A percentile compares a stretch with the other conserved stretches of the same genome.
Conservation (phyloP, 2,329 filamentous ascomycete genomes). For the Venturia asperata region DNA sequence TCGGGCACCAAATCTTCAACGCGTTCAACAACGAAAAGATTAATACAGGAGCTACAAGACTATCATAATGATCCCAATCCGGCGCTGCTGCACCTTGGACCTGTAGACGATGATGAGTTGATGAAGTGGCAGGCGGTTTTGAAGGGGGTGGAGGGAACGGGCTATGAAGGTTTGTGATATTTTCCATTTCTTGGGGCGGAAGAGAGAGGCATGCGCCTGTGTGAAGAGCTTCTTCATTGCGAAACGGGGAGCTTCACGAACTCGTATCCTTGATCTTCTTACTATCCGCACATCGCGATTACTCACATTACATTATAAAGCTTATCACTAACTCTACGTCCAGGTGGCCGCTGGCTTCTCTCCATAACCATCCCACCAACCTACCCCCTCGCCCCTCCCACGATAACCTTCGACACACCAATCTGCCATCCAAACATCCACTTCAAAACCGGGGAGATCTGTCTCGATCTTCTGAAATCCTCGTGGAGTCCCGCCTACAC, state of each 20-base stretch:
- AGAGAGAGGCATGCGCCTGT: neutral
- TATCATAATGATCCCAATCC: conserved; percentile 51
- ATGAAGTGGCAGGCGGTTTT: conserved; percentile 55
- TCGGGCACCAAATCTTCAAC: conserved; percentile 7
- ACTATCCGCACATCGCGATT: neutral
- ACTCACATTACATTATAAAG: neutral
- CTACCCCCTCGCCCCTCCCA: conserved; percentile 74
- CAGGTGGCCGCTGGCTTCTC: conserved; percentile 76
- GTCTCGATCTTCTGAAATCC: conserved; percentile 72
- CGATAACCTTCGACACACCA: conserved; percentile 72
- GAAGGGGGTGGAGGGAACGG: conserved; percentile 51
- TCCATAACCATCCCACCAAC: conserved; percentile 64
- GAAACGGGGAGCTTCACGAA: neutral
- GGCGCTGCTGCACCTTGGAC: conserved; percentile 50
- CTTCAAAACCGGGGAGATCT: conserved; percentile 72
- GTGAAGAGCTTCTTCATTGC: neutral
- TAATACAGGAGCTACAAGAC: conserved; percentile 54
- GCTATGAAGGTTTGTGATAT: conserved; percentile 48
- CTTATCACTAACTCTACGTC: neutral
- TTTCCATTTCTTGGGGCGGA: neutral
- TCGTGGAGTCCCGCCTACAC: conserved; percentile 84
- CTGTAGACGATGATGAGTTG: conserved; percentile 50
- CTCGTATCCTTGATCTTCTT: neutral
- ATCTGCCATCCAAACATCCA: conserved; percentile 79
- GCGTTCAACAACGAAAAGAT: conserved; percentile 47